phyloP scores from a whole-genome alignment of 345 rosid genomes.

The Aquilaria yunnanensis region DNA sequence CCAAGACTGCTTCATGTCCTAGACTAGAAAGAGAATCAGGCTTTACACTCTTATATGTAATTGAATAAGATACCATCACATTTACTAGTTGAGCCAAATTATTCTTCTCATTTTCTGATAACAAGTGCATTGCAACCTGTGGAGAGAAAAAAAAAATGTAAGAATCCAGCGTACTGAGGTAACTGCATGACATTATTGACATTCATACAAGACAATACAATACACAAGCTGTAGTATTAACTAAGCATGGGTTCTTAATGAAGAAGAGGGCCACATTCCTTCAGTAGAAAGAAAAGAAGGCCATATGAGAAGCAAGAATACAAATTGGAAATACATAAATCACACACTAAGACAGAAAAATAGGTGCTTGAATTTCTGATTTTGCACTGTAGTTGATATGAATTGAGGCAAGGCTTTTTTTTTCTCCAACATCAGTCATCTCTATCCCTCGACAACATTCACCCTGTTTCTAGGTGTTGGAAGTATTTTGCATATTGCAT shows the following conservation, averaged over 20 bases:
- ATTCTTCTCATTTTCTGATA: constrained; percentile 68
- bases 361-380: too few species aligned
- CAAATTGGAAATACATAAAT: neutral
- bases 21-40: constrained; percentile 33
- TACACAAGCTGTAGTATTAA: too few species aligned
- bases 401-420: too few species aligned
- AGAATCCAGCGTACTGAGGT: neutral
- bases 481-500: too few species aligned
- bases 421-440: too few species aligned
- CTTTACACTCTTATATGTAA: constrained; percentile 63
- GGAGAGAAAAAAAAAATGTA: constrained; percentile 1
- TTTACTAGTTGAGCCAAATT: constrained; percentile 55
- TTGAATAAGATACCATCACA: constrained; percentile 64
- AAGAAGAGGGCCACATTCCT: neutral
- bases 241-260: too few species aligned
- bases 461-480: too few species aligned
- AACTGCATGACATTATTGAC: neutral
- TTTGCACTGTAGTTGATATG: too few species aligned
- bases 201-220: too few species aligned
- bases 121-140: constrained; percentile 84
- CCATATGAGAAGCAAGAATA: constrained; percentile 1
- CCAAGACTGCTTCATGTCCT: constrained; percentile 39
- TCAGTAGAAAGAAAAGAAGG: neutral
- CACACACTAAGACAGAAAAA: too few species aligned
- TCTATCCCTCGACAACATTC: too few species aligned